Conservation (phyloP, 805 yeast genomes). For the Kodamaea kaohsiungensis region DNA sequence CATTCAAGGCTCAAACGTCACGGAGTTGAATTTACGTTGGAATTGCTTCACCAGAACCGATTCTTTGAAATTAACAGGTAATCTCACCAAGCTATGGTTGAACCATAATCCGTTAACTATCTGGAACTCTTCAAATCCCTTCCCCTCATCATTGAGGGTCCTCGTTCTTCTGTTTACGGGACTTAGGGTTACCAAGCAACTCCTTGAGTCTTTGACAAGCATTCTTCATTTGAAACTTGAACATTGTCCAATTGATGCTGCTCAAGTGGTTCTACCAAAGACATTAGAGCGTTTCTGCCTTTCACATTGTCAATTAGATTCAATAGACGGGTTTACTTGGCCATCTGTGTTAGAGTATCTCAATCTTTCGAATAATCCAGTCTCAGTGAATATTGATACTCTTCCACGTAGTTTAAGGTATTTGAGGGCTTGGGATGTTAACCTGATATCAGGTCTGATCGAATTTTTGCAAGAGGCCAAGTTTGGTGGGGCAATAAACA, state of each 20-base stretch:
- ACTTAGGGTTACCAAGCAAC: not conserved
- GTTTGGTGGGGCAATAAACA: not conserved
- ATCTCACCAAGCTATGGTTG: slow-evolving; percentile 1
- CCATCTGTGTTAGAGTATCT: not conserved
- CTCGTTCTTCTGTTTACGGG: slow-evolving; percentile 2
- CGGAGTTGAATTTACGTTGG: slow-evolving; percentile 2
- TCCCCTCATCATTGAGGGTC: not conserved
- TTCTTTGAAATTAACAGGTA: not conserved
- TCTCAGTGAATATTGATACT: not conserved
- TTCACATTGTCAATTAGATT: not conserved
- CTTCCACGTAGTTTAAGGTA: slow-evolving; percentile 1
- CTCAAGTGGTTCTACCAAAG: not conserved
- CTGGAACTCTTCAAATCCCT: not conserved
- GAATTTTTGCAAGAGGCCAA: not conserved
- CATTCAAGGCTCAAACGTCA: not conserved
- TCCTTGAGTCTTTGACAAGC: slow-evolving; percentile 1
- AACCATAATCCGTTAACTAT: slow-evolving; percentile 1
- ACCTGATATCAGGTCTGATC: not conserved
- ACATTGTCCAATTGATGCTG: not conserved
- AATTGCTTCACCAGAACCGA: not conserved
- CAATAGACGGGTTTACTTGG: not conserved
- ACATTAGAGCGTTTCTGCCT: not conserved
- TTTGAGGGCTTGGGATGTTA: slow-evolving; percentile 2
- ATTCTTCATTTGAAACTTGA: not conserved
- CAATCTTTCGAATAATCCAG: not conserved